A percentile compares a stretch with the other conserved stretches of the same genome.
Conservation (phyloP, 306 rosid genomes). For the Casuarina glauca region DNA sequence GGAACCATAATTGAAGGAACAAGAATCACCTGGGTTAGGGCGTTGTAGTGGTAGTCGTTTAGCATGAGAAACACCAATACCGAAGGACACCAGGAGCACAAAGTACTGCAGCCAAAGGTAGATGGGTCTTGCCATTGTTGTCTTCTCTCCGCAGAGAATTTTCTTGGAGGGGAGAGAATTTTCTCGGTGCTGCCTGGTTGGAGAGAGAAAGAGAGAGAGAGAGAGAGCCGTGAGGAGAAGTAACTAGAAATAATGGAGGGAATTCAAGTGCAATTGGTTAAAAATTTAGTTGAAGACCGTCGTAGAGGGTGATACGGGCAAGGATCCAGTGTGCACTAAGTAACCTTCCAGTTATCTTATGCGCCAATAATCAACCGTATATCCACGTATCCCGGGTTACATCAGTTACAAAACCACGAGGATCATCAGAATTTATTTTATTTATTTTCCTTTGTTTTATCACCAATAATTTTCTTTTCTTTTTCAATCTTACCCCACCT, state of each 20-base stretch:
- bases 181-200: constrained; percentile 10
- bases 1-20: not conserved
- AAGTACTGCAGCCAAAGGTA: not conserved
- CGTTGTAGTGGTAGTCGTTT: not conserved
- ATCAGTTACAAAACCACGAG: too few relatives aligned
- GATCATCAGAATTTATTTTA: too few relatives aligned
- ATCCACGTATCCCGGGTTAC: too few relatives aligned
- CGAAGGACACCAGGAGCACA: not conserved
- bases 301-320: too few relatives aligned
- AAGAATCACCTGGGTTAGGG: constrained; percentile 27
- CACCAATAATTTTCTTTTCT: too few relatives aligned
- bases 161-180: constrained; percentile 14
- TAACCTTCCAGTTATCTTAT: too few relatives aligned
- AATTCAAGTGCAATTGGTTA: not conserved
- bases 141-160: not conserved
- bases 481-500: too few relatives aligned
- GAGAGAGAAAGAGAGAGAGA: not conserved
- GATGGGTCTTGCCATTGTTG: constrained; percentile 23
- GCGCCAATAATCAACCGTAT: too few relatives aligned
- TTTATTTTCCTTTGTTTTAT: too few relatives aligned
- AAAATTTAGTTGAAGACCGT: constrained; percentile 2
- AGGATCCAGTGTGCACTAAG: too few relatives aligned
- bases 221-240: constrained; percentile 3
- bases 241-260: not conserved
- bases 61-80: constrained; percentile 8